These are phyloP conservation scores for Aspergillus biplanus DNA, from an alignment of 495 filamentous ascomycete genomes.

Conservation along the genomic window DNA sequence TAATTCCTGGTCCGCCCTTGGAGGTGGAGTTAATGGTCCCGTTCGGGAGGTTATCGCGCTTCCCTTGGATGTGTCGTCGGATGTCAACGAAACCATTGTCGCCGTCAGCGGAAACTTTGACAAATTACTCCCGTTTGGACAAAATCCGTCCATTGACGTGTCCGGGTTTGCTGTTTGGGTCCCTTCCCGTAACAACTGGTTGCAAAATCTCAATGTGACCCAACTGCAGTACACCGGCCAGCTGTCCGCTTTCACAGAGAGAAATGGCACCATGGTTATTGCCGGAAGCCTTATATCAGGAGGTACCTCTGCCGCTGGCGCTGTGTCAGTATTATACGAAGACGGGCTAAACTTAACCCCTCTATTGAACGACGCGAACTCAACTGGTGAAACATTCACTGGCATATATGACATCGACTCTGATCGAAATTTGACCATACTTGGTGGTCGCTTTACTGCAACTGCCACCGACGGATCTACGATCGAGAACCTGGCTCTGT, in stretches of 20 bases:
- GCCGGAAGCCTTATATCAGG: conserved; percentile 78
- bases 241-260: conserved; percentile 66
- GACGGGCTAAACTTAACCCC: conserved; percentile 51
- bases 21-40: conserved; percentile 81
- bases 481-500: conserved; percentile 77
- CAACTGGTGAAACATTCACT: conserved; percentile 67
- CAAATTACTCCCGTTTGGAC: conserved; percentile 66
- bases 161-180: conserved; percentile 91
- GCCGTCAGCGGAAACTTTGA: conserved; percentile 82
- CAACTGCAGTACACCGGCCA: conserved; percentile 69
- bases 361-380: conserved; percentile 66
- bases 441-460: conserved; percentile 86
- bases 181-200: conserved; percentile 85
- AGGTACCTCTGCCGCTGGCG: conserved; percentile 67
- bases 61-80: conserved; percentile 75
- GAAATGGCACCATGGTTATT: conserved; percentile 68
- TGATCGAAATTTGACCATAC: conserved; percentile 77
- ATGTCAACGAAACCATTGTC: conserved; percentile 71
- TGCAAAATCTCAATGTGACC: conserved; percentile 75
- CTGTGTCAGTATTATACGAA: conserved; percentile 60
- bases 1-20: conserved; percentile 77
- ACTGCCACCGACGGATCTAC: conserved; percentile 67
- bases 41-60: conserved; percentile 75
- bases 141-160: conserved; percentile 60
- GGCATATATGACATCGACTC: conserved; percentile 75